phyloP scores from a whole-genome alignment of 345 rosid species.

The Microthlaspi erraticum region DNA sequence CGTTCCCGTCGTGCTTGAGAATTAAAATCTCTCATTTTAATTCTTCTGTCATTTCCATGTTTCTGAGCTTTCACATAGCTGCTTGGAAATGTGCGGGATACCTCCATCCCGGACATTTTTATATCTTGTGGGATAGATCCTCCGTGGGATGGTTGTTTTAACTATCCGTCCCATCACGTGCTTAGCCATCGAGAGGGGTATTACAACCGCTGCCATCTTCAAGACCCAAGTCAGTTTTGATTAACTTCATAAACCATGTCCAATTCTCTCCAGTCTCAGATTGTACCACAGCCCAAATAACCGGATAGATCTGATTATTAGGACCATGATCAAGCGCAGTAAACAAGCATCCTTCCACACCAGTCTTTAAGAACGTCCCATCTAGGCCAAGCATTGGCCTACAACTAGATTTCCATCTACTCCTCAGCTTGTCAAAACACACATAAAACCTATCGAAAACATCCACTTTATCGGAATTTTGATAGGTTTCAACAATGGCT shows the following conservation, averaged over 20 bases:
- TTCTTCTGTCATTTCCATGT: too few relatives aligned
- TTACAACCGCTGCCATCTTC: not conserved
- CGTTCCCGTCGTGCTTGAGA: too few relatives aligned
- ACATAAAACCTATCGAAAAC: not conserved
- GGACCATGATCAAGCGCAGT: not conserved
- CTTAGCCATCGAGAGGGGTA: too few relatives aligned
- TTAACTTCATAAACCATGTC: not conserved
- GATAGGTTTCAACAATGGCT: not conserved
- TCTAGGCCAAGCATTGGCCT: not conserved
- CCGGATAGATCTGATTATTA: not conserved
- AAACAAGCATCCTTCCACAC: not conserved
- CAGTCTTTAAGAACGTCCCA: not conserved
- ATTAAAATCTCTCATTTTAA: too few relatives aligned
- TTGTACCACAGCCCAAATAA: not conserved
- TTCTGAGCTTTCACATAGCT: too few relatives aligned
- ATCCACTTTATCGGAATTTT: not conserved
- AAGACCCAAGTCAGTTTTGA: not conserved
- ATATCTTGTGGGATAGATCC: too few relatives aligned
- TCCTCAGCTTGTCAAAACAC: not conserved
- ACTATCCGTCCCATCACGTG: too few relatives aligned
- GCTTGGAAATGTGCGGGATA: too few relatives aligned
- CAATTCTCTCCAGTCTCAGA: not conserved
- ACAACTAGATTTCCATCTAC: not conserved
- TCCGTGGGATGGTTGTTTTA: too few relatives aligned
- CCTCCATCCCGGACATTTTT: too few relatives aligned